A percentile compares a stretch with the other conserved stretches of the same genome.
Evolutionary conservation across 2,329 filamentous ascomycete genomes (phyloP).

Genomic region (Hypoxylon rubiginosum): DNA sequence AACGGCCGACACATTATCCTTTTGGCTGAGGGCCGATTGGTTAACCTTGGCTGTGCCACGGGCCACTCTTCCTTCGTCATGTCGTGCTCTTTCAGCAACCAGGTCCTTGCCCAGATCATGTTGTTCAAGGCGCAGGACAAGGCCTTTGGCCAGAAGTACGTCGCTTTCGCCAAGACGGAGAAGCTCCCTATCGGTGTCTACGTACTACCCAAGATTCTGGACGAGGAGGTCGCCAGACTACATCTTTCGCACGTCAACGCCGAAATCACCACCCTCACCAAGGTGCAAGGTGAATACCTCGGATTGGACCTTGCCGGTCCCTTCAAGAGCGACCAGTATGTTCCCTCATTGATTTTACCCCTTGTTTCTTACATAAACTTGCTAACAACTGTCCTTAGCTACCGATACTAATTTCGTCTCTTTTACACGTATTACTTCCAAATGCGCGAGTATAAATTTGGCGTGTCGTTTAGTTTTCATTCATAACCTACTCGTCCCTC

Average conservation of each 20-base stretch:
- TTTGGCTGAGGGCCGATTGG: slow-evolving; percentile 96
- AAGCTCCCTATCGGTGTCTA: slow-evolving; percentile 95
- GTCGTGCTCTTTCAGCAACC: slow-evolving; percentile 99
- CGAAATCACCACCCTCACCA: slow-evolving; percentile 88
- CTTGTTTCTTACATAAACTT: not conserved
- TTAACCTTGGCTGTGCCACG: slow-evolving; percentile 99
- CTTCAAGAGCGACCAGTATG: slow-evolving; percentile 94
- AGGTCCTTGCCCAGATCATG: slow-evolving; percentile 99
- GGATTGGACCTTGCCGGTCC: slow-evolving; percentile 87
- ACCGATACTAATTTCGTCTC: slow-evolving; percentile 73
- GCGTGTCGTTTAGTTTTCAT: slow-evolving; percentile 19
- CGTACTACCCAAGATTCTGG: slow-evolving; percentile 97
- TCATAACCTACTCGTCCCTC: slow-evolving; percentile 20
- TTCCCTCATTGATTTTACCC: slow-evolving; percentile 35
- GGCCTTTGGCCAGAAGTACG: slow-evolving; percentile 91
- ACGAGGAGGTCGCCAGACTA: slow-evolving; percentile 97
- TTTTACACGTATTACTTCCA: slow-evolving; percentile 44
- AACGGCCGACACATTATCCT: slow-evolving; percentile 98
- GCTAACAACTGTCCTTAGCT: slow-evolving; percentile 59
- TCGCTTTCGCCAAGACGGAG: slow-evolving; percentile 93
- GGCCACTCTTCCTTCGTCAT: slow-evolving; percentile 99
- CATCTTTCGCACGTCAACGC: slow-evolving; percentile 95
- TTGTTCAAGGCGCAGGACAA: slow-evolving; percentile 93
- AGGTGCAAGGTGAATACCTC: slow-evolving; percentile 95
- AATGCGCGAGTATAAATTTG: slow-evolving; percentile 36